Percentiles rank a stretch among this genome's conserved stretches.
Evolutionary conservation across 345 rosid species (phyloP).

Genomic region (Hirschfeldia incana): DNA sequence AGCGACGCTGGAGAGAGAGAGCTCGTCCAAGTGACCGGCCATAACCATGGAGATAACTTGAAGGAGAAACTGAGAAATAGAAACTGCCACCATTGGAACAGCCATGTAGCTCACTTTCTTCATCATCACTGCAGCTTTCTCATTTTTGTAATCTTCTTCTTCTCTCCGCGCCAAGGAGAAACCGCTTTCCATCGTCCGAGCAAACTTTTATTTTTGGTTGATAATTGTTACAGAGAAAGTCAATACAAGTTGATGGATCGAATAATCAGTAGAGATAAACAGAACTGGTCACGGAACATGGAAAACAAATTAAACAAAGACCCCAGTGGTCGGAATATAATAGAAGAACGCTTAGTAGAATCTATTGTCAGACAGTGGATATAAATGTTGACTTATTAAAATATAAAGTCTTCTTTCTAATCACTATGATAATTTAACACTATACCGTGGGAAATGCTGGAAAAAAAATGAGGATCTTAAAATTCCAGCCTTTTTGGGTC

Average conservation of each 20-base stretch:
- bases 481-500: not conserved
- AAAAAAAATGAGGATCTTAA: not conserved
- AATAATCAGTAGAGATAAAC: not conserved
- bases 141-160: slow-evolving; percentile 7
- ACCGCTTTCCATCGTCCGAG: slow-evolving; percentile 20
- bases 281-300: not conserved
- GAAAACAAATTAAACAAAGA: not conserved
- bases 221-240: not conserved
- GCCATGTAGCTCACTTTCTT: slow-evolving; percentile 38
- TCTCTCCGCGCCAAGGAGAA: slow-evolving; percentile 26
- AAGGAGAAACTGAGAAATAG: slow-evolving; percentile 30
- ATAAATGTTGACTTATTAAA: not conserved
- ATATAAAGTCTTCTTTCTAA: not conserved
- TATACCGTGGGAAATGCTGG: not conserved
- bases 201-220: not conserved
- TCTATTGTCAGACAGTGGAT: not conserved
- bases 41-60: slow-evolving; percentile 39
- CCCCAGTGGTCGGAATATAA: not conserved
- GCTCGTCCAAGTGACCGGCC: slow-evolving; percentile 39
- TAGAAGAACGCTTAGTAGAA: not conserved
- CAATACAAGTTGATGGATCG: not conserved
- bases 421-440: not conserved
- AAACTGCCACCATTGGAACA: slow-evolving; percentile 43
- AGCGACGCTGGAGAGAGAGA: slow-evolving; percentile 36
- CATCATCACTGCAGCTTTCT: slow-evolving; percentile 12